Base-by-base conservation (phyloP, 345 rosid genomes). In the Mangifera indica region DNA sequence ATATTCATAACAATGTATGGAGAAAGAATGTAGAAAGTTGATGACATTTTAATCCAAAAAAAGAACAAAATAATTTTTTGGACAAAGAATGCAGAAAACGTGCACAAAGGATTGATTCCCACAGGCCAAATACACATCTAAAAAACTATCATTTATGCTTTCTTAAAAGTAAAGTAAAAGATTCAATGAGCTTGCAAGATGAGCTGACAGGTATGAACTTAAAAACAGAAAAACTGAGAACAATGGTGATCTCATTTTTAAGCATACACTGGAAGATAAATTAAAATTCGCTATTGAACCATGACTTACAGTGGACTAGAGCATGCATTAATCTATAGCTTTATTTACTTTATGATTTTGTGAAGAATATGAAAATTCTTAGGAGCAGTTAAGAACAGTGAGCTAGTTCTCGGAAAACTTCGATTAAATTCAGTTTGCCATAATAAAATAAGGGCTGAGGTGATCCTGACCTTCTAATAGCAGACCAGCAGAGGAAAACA, bases 401-500 rank as follows among this genome's bases (percentile, higher is more conserved):
- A n/a, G 42, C 26, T 2, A 5, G 7, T 52, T 67, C 25, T 32
- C 2, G 6, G 0, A 42, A 2, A 21, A 53, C 67, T 40, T 51
- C 67, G 55, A 48, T n/a, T 18, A 14, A 21, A 59, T 45, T 29
- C 22, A 56, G n/a, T 21, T 44, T 64, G 26, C 53, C 21, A 22
- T 48, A 45, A 26, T 5, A 57, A 46, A 12, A 54, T 11, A 68
- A 5, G 52, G n/a, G 53, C 3, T 51, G 12, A 63, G 26, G 52
- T 49, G 18, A 49, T 64, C 49, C 77, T 73, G 71, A 91, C 98
- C 98, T 93, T 86, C 98, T 88, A 77, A 93, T 77, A 3, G 97
- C 98, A 77, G 92, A 91, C 98, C 98, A 93, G 76, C 96, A 93
- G 63, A 93, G 82, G 82, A 91, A 93, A 63, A 91, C 92, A 67